Conservation (phyloP, 2,329 filamentous ascomycete genomes). For the Nothophoma quercina region DNA sequence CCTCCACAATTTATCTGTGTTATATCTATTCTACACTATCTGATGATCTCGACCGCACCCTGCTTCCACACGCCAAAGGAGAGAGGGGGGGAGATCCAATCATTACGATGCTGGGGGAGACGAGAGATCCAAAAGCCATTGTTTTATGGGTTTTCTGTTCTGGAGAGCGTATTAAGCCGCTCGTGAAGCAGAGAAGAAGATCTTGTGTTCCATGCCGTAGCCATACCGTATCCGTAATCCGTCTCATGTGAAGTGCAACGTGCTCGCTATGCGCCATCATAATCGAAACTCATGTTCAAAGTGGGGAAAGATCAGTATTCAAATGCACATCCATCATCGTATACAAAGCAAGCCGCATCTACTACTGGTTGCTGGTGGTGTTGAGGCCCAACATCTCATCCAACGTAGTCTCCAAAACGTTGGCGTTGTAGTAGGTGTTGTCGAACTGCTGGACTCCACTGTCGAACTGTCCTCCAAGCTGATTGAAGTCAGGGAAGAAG, state of each 20-base stretch:
- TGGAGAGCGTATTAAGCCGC: constrained; percentile 25
- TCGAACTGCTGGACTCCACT: constrained; percentile 33
- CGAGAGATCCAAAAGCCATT: constrained; percentile 37
- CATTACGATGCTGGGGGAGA: constrained; percentile 28
- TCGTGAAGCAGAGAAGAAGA: constrained; percentile 28
- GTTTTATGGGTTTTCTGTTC: constrained; percentile 48
- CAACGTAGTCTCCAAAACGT: constrained; percentile 30
- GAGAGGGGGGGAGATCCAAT: constrained; percentile 47
- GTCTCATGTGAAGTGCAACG: constrained; percentile 24
- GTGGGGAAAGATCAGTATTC: constrained; percentile 28
- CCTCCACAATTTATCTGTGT: constrained; percentile 26
- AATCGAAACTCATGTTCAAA: constrained; percentile 23
- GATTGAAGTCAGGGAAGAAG: constrained; percentile 50
- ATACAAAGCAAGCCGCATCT: constrained; percentile 23
- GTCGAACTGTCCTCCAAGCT: constrained; percentile 50
- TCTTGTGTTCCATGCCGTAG: constrained; percentile 23
- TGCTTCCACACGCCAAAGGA: constrained; percentile 26
- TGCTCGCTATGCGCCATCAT: constrained; percentile 25
- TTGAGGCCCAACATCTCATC: constrained; percentile 40
- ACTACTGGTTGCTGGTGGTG: constrained; percentile 32
- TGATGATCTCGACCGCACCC: constrained; percentile 45
- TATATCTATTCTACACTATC: constrained; percentile 41
- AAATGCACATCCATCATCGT: constrained; percentile 31
- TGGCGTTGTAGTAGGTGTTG: constrained; percentile 33
- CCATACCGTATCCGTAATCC: constrained; percentile 17